Percentiles rank a stretch among this genome's conserved stretches.
Conservation (phyloP, 352 stramenopile genomes). For the Pythium scleroteichum region DNA sequence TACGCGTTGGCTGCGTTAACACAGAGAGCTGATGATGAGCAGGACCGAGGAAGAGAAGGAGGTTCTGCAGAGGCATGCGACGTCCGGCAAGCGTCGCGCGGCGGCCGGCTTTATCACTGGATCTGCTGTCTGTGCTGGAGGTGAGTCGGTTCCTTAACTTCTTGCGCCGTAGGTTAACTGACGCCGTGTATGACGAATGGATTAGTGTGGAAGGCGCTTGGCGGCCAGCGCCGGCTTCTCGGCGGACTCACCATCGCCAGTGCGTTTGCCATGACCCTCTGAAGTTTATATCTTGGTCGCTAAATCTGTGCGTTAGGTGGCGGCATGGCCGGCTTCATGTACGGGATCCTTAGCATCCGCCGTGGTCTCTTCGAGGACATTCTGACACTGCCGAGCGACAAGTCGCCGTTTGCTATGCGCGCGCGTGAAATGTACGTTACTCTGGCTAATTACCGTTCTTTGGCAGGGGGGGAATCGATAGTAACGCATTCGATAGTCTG, state of each 20-base stretch:
- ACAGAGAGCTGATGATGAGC: neutral
- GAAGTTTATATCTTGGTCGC: neutral
- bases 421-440: conserved; percentile 52
- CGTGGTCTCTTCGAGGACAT: conserved; percentile 68
- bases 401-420: conserved; percentile 63
- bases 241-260: conserved; percentile 28
- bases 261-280: conserved; percentile 13
- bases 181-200: too few species aligned
- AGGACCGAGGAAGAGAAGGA: conserved; percentile 69
- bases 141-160: conserved; percentile 5
- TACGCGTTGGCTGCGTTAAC: neutral
- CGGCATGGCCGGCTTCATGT: conserved; percentile 57
- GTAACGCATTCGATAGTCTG: conserved; percentile 6
- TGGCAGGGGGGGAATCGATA: too few species aligned
- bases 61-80: conserved; percentile 52
- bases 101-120: conserved; percentile 45
- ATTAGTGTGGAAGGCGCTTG: conserved; percentile 22
- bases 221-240: conserved; percentile 24
- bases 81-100: conserved; percentile 46
- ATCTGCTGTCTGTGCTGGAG: conserved; percentile 22
- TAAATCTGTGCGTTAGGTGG: conserved; percentile 36
- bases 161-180: too few species aligned
- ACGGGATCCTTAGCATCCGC: conserved; percentile 71
- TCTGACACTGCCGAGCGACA: conserved; percentile 58
- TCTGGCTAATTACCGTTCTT: too few species aligned